Conservation (phyloP, 257 asterid genomes). For the Solanum rostratum region DNA sequence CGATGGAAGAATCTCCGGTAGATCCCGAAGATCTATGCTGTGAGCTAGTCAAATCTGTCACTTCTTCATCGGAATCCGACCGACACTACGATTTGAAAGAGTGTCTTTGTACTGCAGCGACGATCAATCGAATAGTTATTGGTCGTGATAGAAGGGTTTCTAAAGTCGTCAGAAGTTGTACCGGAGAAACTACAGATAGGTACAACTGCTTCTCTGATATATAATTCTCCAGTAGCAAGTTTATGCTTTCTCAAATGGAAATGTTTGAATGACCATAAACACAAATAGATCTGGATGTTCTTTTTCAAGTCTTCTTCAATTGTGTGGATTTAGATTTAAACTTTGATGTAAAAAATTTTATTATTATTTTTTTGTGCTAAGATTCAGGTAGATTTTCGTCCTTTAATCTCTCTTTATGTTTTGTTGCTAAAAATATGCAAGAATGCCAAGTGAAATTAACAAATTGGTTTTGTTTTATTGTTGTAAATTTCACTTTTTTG, state of each 20-base stretch:
- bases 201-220: not conserved
- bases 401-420: not conserved
- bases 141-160: constrained; percentile 1
- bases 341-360: not conserved
- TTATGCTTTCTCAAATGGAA: not conserved
- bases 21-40: not conserved
- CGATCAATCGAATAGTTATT: not conserved
- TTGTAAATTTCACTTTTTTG: not conserved
- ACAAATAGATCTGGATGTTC: not conserved
- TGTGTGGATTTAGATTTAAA: not conserved
- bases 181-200: not conserved
- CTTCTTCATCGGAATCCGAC: not conserved
- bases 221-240: not conserved
- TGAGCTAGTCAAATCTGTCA: not conserved
- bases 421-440: not conserved
- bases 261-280: not conserved
- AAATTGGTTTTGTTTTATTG: not conserved
- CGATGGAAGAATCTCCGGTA: not conserved
- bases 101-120: not conserved
- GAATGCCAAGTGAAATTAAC: not conserved
- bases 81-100: not conserved
- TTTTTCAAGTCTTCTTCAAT: not conserved
- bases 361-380: not conserved
- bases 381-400: not conserved
- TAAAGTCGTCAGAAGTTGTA: not conserved